Evolutionary conservation across 306 rosid species (phyloP), one percentile per base, ranked within the genome.

Genomic region (Benincasa hispida): DNA sequence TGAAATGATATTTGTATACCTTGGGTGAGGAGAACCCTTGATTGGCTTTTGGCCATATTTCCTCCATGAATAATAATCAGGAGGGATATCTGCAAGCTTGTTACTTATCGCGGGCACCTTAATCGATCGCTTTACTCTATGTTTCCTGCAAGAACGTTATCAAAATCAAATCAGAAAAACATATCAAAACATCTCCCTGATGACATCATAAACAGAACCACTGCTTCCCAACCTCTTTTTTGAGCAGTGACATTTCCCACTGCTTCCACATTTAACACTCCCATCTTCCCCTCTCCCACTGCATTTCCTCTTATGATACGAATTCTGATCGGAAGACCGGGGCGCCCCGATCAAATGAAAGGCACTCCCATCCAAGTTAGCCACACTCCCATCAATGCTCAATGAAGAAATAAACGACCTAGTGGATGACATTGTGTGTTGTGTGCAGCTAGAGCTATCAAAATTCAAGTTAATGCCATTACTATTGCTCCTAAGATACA

Each of bases 1-100:
- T 58, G 18, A 42, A 57, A 70, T 77, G 61, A 79, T 35, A 37
- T 56, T 75, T 50, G 39, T 69, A 82, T 82, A 95, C 99, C 99
- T 95, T 65, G 99, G 99, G 67, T 95, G 99, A 76, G 99, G 99
- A 73, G 99, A 95, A 51, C 99, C 99, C 88, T 95, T 95, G 89
- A 95, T 95, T 73, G 99, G 99, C 86, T 95, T 95, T 87, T 95
- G 99, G 74, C 99, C 99, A 5, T 95, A 95, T 80, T 95, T 95
- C 89, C 99, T 91, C 99, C 99, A 95, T 37, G 99, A 95, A 78
- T 85, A 95, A 87, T 95, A 97, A 87, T 95, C 99, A 2, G 97
- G 93, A 70, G 99, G 99, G 22, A 95, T 95, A 85, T 95, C 99
- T 1, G 99, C 99, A 77, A 95, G 97, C 79, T 95, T 95, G 91